Conservation (phyloP, 306 rosid species). For the Quillaja saponaria region DNA sequence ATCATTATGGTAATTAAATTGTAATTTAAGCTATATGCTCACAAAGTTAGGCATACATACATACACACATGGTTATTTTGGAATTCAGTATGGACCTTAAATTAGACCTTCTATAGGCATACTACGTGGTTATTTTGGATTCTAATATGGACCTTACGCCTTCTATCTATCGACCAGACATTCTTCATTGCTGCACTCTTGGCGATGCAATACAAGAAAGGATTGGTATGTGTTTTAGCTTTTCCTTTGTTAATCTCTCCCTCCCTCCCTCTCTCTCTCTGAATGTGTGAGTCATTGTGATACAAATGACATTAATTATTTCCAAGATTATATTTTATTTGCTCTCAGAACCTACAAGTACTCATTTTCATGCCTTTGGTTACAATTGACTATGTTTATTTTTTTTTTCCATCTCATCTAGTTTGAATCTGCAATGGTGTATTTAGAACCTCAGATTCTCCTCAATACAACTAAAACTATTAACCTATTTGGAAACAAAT, state of each 20-base stretch:
- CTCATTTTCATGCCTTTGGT: background rate
- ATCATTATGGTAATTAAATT: too few relatives aligned
- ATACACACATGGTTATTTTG: too few relatives aligned
- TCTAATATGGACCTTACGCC: too few relatives aligned
- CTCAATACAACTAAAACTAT: constrained; percentile 9
- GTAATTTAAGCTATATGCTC: too few relatives aligned
- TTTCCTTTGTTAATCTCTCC: constrained; percentile 7
- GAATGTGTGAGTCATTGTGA: background rate
- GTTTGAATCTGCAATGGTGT: constrained; percentile 6
- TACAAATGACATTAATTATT: background rate
- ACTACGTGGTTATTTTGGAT: too few relatives aligned
- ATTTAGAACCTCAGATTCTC: background rate
- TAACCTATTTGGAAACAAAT: background rate
- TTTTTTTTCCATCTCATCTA: background rate
- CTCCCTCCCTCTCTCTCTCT: background rate
- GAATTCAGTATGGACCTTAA: too few relatives aligned
- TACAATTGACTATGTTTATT: background rate
- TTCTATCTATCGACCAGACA: constrained; percentile 60
- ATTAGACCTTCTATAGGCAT: too few relatives aligned
- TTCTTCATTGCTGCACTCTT: constrained; percentile 97
- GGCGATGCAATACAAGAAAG: constrained; percentile 96
- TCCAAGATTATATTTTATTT: constrained; percentile 6
- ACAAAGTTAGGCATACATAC: too few relatives aligned
- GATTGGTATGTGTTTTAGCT: constrained; percentile 58
- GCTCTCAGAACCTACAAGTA: constrained; percentile 1